These are phyloP conservation scores for Xylaria hypoxylon DNA, from an alignment of 2,329 filamentous ascomycete species.

Conservation along the genomic window DNA sequence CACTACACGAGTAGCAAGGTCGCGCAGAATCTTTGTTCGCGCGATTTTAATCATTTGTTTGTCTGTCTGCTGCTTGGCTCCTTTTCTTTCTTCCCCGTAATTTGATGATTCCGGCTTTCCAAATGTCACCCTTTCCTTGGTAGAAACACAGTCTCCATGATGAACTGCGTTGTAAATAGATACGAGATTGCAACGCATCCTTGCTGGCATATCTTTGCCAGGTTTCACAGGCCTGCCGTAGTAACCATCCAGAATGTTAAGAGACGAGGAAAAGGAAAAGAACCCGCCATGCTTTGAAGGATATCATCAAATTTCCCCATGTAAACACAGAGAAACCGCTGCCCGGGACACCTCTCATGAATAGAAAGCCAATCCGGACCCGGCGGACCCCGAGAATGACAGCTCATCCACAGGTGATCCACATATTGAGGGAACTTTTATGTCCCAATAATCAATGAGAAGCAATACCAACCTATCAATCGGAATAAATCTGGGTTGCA, in stretches of 20 bases:
- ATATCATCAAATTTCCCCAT: conserved; percentile 51
- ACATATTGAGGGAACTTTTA: background rate
- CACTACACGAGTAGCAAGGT: background rate
- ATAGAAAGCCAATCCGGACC: conserved; percentile 44
- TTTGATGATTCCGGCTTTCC: conserved; percentile 20
- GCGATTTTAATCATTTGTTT: conserved; percentile 8
- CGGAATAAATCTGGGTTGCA: background rate
- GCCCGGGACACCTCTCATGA: conserved; percentile 41
- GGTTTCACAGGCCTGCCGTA: conserved; percentile 3
- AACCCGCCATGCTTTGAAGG: conserved; percentile 47
- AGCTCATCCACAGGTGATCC: conserved; percentile 8
- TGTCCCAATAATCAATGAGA: conserved; percentile 1
- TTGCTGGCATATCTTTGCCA: conserved; percentile 15
- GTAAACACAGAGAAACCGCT: conserved; percentile 42
- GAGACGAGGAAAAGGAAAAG: conserved; percentile 10
- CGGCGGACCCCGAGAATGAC: conserved; percentile 32
- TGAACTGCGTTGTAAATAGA: conserved; percentile 22
- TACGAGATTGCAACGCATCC: conserved; percentile 18
- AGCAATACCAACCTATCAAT: conserved; percentile 20
- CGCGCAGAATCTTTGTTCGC: background rate
- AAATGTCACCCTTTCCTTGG: conserved; percentile 6
- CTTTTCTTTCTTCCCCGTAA: conserved; percentile 5
- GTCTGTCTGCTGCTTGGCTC: conserved; percentile 16
- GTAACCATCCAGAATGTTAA: conserved; percentile 29
- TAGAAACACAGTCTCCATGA: conserved; percentile 15